Evolutionary conservation across 2,329 filamentous ascomycete species (phyloP).

Genomic region (Incumbomyces delicatus): DNA sequence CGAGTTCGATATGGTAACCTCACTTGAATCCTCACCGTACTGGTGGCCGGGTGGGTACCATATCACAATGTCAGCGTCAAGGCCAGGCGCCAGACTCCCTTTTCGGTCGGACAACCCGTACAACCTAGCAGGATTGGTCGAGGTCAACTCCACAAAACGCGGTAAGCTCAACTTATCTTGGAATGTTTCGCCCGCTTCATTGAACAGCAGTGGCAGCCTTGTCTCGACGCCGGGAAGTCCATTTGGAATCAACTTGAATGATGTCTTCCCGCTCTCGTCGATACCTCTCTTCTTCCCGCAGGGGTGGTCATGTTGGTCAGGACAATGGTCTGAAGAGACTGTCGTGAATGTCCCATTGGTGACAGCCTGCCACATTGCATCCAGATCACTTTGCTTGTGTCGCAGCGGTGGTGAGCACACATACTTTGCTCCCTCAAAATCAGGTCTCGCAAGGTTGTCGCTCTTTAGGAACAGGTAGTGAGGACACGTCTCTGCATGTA

Average conservation of each 20-base stretch:
- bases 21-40: not conserved
- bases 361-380: conserved; percentile 43
- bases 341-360: conserved; percentile 47
- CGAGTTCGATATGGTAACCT: conserved; percentile 21
- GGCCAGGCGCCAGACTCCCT: conserved; percentile 33
- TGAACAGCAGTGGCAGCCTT: conserved; percentile 32
- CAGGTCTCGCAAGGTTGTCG: conserved; percentile 28
- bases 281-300: conserved; percentile 30
- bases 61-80: conserved; percentile 36
- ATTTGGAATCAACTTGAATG: conserved; percentile 35
- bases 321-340: conserved; percentile 43
- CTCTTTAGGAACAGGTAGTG: conserved; percentile 48
- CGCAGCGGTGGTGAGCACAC: conserved; percentile 45
- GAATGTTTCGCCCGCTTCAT: conserved; percentile 12
- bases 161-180: not conserved
- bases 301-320: conserved; percentile 27
- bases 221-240: conserved; percentile 36
- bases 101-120: conserved; percentile 32
- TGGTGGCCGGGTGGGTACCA: conserved; percentile 27
- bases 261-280: conserved; percentile 11
- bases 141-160: conserved; percentile 36
- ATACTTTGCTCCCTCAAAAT: conserved; percentile 41
- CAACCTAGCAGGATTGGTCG: conserved; percentile 35
- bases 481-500: conserved; percentile 50
- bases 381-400: conserved; percentile 38